Percentiles rank a stretch among this genome's conserved stretches.
phyloP scores from a whole-genome alignment of 768 basidiomycete genomes.

The Lactifluus echinatus region DNA sequence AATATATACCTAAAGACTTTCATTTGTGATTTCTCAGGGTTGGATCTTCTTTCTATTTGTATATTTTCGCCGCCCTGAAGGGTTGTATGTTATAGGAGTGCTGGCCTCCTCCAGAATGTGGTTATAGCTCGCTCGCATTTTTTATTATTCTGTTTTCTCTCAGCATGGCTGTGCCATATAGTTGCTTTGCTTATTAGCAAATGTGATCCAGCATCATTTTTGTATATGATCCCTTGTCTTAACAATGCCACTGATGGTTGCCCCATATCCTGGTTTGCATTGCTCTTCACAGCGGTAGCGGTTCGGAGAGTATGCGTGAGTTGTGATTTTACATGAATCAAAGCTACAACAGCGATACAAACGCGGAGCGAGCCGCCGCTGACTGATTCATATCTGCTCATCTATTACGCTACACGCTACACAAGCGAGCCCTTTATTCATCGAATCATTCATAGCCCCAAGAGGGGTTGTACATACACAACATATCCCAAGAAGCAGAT shows the following conservation, averaged over 20 bases:
- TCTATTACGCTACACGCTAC: background rate
- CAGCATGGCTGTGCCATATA: constrained; percentile 4
- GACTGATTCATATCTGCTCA: background rate
- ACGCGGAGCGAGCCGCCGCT: background rate
- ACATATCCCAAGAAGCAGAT: background rate
- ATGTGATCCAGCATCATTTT: background rate
- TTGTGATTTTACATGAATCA: background rate
- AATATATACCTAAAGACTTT: background rate
- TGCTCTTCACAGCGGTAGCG: background rate
- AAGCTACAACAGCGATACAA: background rate
- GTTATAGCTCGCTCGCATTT: background rate
- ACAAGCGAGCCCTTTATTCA: background rate
- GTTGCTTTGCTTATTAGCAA: background rate
- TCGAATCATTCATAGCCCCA: background rate
- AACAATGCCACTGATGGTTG: background rate
- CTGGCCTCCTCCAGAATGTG: background rate
- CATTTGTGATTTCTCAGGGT: background rate
- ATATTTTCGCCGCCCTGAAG: background rate
- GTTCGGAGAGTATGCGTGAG: background rate
- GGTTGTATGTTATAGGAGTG: background rate
- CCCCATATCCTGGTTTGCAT: background rate
- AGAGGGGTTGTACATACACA: background rate
- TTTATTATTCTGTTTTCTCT: background rate
- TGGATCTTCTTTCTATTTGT: background rate
- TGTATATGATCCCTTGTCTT: background rate